Evolutionary conservation across 495 filamentous ascomycete genomes (phyloP).

Genomic region (Podospora sp.): DNA sequence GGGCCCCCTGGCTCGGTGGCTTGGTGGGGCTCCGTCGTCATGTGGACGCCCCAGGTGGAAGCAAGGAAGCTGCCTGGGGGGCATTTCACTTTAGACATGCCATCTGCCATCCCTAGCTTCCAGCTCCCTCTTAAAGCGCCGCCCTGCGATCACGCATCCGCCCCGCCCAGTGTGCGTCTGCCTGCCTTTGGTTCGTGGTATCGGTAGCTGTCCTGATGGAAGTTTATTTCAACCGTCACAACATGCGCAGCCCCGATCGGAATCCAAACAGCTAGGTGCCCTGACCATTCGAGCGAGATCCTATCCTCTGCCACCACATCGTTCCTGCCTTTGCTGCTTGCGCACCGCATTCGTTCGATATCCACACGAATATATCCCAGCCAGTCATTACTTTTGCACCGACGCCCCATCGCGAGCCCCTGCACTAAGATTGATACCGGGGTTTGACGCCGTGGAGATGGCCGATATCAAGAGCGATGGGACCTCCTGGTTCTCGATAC

Average conservation of each 20-base stretch:
- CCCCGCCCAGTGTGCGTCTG: not conserved
- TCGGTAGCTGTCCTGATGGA: conserved; percentile 24
- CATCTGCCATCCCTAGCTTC: conserved; percentile 10
- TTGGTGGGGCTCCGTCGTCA: conserved; percentile 16
- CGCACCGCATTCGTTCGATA: not conserved
- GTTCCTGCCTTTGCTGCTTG: not conserved
- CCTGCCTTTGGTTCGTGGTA: not conserved
- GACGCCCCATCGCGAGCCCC: not conserved
- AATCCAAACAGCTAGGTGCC: conserved; percentile 24
- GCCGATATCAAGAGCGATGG: conserved; percentile 12
- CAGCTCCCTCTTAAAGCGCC: not conserved
- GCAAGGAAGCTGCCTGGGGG: conserved; percentile 10
- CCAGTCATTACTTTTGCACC: not conserved
- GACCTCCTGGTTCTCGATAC: conserved; percentile 28
- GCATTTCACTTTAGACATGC: conserved; percentile 8
- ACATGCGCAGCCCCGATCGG: conserved; percentile 19
- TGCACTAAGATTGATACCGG: not conserved
- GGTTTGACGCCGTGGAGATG: conserved; percentile 13
- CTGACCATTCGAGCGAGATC: not conserved
- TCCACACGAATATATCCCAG: not conserved
- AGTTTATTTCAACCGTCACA: conserved; percentile 11
- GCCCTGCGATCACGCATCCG: not conserved
- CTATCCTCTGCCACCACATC: not conserved
- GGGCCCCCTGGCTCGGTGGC: not conserved
- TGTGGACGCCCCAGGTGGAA: conserved; percentile 3